These are phyloP conservation scores for Posidonia oceanica DNA, from an alignment of 116 monocot species.

Conservation along the genomic window DNA sequence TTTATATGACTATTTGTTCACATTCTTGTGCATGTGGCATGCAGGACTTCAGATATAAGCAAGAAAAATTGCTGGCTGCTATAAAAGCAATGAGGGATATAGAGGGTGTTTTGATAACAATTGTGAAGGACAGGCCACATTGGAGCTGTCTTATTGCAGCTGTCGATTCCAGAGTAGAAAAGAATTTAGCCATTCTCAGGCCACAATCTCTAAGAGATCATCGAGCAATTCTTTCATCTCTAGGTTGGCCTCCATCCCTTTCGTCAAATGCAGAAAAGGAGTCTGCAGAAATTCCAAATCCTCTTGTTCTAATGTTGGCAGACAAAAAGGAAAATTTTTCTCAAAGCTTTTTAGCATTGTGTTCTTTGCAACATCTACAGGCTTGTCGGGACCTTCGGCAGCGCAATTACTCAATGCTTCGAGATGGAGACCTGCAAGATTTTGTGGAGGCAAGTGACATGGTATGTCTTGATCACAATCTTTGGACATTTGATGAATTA, in stretches of 20 bases:
- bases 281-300: constrained; percentile 24
- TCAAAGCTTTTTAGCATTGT: constrained; percentile 46
- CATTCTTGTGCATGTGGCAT: neutral
- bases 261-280: constrained; percentile 17
- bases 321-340: constrained; percentile 37
- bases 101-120: constrained; percentile 29
- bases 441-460: neutral
- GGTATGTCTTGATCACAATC: constrained; percentile 3
- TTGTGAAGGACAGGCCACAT: constrained; percentile 14
- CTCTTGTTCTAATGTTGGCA: constrained; percentile 50
- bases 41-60: constrained; percentile 32
- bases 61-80: constrained; percentile 32
- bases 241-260: constrained; percentile 69
- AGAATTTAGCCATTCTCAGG: constrained; percentile 33
- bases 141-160: constrained; percentile 44
- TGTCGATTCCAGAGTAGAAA: constrained; percentile 63
- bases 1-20: no score
- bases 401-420: neutral
- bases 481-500: constrained; percentile 70
- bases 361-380: constrained; percentile 55
- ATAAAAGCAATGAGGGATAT: constrained; percentile 40
- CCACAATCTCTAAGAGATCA: constrained; percentile 53
- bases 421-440: neutral
- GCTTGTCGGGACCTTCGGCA: constrained; percentile 11
- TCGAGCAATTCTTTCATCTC: constrained; percentile 41